Evolutionary conservation across 2,329 filamentous ascomycete genomes (phyloP), one percentile per base, ranked within the genome.

Genomic region (Dactylellina parvicollis): DNA sequence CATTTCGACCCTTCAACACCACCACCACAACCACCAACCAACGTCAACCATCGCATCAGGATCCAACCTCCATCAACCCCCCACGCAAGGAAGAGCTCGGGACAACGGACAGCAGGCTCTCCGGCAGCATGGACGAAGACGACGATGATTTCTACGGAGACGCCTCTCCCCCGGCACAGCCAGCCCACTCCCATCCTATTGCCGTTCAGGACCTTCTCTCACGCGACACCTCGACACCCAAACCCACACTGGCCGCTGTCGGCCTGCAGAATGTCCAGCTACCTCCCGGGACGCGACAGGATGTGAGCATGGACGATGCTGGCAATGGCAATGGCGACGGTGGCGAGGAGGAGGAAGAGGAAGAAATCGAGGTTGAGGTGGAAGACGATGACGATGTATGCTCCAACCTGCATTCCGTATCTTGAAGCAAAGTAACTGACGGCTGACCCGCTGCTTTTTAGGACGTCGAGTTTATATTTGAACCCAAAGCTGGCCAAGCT

Each of bases 141-240:
- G 76, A 77, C 22, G 76, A 78, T 38, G 77, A 75, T 52, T 76
- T 78, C 65, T 78, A 78, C 74, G 76, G 77, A 40, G 76, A 77
- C 36, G 64, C 70, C 9, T 57, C 59, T 40, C 64, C 71, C 5
- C 60, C 70, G 9, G 42, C 77, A 18, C 66, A 50, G 38, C 65
- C 34, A 16, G 32, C 40, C 16, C 70, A 60, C 42, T n/a, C n/a
- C n/a, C 61, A 60, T 24, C 54, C 36, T 24, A 38, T 66, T 26
- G 34, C 55, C 20, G 47, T 73, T 10, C 69, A 73, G n/a, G 69
- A 49, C 44, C 20, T 62, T 24, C 60, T 67, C 28, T 66, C 75
- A 65, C 50, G 75, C 76, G 70, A 69, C 71, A 34, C 56, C 64
- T 52, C 64, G 56, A 64, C 66, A 4, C 60, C 76, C n/a, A 74